A percentile compares a stretch with the other conserved stretches of the same genome.
These are phyloP conservation scores for Suhomyces sp. DNA, from an alignment of 805 yeast species.

Conservation along the genomic window DNA sequence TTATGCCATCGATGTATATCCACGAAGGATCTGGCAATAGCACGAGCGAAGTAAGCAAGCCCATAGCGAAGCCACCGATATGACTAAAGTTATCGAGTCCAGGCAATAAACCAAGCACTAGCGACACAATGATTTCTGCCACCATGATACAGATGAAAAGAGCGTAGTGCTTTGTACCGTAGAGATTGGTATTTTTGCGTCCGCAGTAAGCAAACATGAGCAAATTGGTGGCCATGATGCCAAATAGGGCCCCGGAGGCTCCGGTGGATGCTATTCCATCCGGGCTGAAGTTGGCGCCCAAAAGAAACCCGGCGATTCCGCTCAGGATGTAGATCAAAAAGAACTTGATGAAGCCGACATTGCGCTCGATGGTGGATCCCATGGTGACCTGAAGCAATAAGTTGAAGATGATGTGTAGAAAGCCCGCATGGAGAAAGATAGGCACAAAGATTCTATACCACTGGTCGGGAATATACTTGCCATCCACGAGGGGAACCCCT, in stretches of 20 bases:
- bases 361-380: conserved; percentile 57
- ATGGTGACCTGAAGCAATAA: conserved; percentile 56
- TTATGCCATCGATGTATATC: conserved; percentile 37
- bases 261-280: conserved; percentile 66
- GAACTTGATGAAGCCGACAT: conserved; percentile 54
- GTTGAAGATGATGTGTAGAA: conserved; percentile 65
- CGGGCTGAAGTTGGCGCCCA: conserved; percentile 70
- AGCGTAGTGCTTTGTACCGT: conserved; percentile 45
- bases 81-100: conserved; percentile 75
- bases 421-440: conserved; percentile 71
- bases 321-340: conserved; percentile 53
- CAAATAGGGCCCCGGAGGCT: conserved; percentile 70
- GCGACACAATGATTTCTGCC: conserved; percentile 55
- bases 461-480: conserved; percentile 50
- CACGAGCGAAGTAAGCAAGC: conserved; percentile 48
- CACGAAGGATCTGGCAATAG: conserved; percentile 57
- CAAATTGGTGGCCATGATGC: conserved; percentile 61
- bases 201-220: conserved; percentile 54
- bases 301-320: conserved; percentile 64
- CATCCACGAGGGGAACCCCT: conserved; percentile 36
- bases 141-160: conserved; percentile 46
- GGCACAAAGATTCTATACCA: conserved; percentile 72
- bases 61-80: conserved; percentile 71
- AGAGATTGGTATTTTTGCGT: conserved; percentile 44
- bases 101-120: conserved; percentile 65